phyloP scores from a whole-genome alignment of 352 stramenopile species.

The Pythium insidiosum region DNA sequence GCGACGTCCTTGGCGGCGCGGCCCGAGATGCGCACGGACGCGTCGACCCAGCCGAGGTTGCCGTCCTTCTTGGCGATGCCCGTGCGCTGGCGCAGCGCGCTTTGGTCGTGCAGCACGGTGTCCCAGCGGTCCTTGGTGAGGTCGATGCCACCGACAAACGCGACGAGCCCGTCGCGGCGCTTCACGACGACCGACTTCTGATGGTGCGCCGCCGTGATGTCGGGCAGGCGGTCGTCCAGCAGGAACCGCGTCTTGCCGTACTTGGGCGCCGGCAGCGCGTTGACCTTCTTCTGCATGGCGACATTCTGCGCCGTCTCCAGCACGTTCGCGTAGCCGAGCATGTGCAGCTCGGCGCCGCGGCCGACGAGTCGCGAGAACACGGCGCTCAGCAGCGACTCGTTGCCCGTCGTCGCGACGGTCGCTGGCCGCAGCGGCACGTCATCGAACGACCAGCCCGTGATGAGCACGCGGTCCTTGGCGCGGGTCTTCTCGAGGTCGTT shows the following conservation, averaged over 20 bases:
- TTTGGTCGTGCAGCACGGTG: conserved; percentile 17
- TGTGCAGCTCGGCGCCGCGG: too few species aligned
- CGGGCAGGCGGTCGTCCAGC: conserved; percentile 58
- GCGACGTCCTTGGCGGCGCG: conserved; percentile 16
- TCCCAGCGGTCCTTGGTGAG: conserved; percentile 22
- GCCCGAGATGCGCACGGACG: conserved; percentile 12
- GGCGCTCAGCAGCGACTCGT: conserved; percentile 7
- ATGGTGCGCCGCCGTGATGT: conserved; percentile 50
- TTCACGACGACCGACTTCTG: conserved; percentile 55
- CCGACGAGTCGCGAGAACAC: conserved; percentile 8
- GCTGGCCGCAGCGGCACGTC: conserved; percentile 16
- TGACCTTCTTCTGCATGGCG: too few species aligned
- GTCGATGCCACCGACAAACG: conserved; percentile 28
- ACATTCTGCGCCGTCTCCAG: too few species aligned
- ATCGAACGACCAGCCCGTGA: conserved; percentile 17
- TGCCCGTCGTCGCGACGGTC: not conserved
- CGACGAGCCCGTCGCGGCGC: not conserved
- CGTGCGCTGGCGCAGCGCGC: not conserved
- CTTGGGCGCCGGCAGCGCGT: conserved; percentile 7
- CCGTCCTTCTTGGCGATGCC: conserved; percentile 10
- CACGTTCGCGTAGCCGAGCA: too few species aligned
- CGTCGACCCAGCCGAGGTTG: conserved; percentile 27
- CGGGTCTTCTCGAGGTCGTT: conserved; percentile 11
- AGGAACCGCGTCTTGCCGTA: conserved; percentile 28
- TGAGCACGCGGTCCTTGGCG: conserved; percentile 3